Base-by-base conservation (phyloP, 495 filamentous ascomycete genomes). In the Penicillium lagena region DNA sequence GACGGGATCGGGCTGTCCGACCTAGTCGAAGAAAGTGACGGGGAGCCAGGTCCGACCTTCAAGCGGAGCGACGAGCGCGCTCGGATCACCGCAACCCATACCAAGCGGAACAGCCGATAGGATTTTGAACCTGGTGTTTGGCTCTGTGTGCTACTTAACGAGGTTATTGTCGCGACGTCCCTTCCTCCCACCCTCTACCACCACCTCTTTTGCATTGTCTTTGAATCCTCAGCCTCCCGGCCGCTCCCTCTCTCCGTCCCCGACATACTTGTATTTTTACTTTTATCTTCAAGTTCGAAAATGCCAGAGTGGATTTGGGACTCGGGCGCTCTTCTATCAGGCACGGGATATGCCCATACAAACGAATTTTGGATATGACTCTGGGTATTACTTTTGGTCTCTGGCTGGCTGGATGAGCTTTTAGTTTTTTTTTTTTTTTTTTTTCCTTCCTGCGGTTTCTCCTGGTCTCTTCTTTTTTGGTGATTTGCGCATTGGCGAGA, bases 1-100 rank as follows among this genome's bases (percentile, higher is more conserved):
- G 22, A 22, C n/a, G 80, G 61, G 7, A 75, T 82, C 35, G 85
- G 82, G 14, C 58, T 89, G 61, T 71, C 72, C 11, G 85, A 89
- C 42, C 64, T 93, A 33, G 72, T 81, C 7, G 85, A 89, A 47
- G 83, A 85, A 47, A 83, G 76, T 46, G 85, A 90, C 45, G 80
- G 77, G 11, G 68, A 64, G 45, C 65, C 65, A 13, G 70, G 68
- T 10, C 66, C 68, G 42, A 71, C 66, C 3, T 63, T 62, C 42
- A 51, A 63, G 39, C 52, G 48, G 27, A 62, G 50, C 22, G 56
- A 59, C 15, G 54, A 62, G 22, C 43, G 52, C 13, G 49, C 61
- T 27, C 59, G 54, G 12, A 58, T 22, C 4, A 22, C 60, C 6
- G 57, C 53, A 12, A 50, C 41, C 37, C 64, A 66, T 10, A 59